Base-by-base conservation (phyloP, 495 filamentous ascomycete species). In the Neurospora discreta region DNA sequence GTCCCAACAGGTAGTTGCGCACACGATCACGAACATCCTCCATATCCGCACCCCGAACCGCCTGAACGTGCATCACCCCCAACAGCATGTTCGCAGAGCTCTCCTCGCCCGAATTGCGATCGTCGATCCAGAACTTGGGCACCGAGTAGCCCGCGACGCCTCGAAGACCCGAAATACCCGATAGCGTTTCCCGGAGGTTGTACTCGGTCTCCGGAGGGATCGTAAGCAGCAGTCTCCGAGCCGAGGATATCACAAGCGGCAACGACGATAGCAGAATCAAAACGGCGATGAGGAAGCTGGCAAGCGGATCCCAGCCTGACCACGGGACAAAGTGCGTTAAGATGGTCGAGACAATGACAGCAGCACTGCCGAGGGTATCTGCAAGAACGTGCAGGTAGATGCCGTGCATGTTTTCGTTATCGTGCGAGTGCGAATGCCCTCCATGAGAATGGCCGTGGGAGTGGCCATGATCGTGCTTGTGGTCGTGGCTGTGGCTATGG, bases 371-470 rank as follows among this genome's bases (percentile, higher is more conserved):
- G 23, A 98, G 88, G 0, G 96, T 97, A 78, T 99, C 95, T 10
- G 95, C 96, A 5, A 98, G 84, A 70, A 99, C 92, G 76, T 99
- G 95, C 10, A 99, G 83, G 82, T 95, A 99, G 73, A 99, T 98
- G n/a, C 95, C 95, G 73, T 94, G 90, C 96, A 99, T 98, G 77
- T 99, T 99, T 76, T 99, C 96, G 78, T 96, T 97, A 70, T 92
- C 92, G 79, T 96, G 92, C 30, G 84, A 78, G 73, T 90, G 82
- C 30, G 75, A 77, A 71, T 82, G 82, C 2, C 72, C 73, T 68
- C 81, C 68, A 68, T 85, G 81, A 8, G 72, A 76, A 68, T 85
- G 84, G 11, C 72, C 70, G 39, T 85, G 79, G 4, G 65, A 70
- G 68, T 79, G 77, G 23, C 71, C 76, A 60, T 84, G 78, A 41